Evolutionary conservation across 768 basidiomycete genomes (phyloP).

Genomic region (Clitopilus hobsonii): DNA sequence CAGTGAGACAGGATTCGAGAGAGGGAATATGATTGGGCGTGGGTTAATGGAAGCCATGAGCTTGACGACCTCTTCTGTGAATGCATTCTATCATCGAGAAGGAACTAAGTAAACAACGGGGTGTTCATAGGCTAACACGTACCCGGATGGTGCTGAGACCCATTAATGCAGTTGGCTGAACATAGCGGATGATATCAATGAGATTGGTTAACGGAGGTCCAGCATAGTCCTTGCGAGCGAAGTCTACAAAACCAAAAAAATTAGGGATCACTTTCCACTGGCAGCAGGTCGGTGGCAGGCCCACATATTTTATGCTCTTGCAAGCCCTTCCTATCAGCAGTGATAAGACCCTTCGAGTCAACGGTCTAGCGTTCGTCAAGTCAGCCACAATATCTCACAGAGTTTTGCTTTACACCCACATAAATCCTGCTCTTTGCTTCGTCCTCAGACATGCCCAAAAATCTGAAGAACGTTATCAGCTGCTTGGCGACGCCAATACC

Average conservation of each 20-base stretch:
- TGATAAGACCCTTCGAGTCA: slow-evolving; percentile 75
- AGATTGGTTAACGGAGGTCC: slow-evolving; percentile 58
- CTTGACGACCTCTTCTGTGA: slow-evolving; percentile 57
- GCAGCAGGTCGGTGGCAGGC: slow-evolving; percentile 5
- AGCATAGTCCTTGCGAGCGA: slow-evolving; percentile 67
- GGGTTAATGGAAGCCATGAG: slow-evolving; percentile 61
- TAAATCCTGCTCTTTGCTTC: slow-evolving; percentile 67
- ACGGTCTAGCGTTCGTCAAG: slow-evolving; percentile 43
- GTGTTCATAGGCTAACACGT: slow-evolving; percentile 8
- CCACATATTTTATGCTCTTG: slow-evolving; percentile 75
- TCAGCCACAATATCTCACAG: slow-evolving; percentile 6
- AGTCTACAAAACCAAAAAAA: slow-evolving; percentile 45
- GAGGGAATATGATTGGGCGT: slow-evolving; percentile 78
- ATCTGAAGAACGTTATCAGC: slow-evolving; percentile 74
- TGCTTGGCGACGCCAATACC: slow-evolving; percentile 89
- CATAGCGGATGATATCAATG: slow-evolving; percentile 62
- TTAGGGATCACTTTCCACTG: slow-evolving; percentile 25
- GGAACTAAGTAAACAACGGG: slow-evolving; percentile 9
- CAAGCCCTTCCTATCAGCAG: slow-evolving; percentile 59
- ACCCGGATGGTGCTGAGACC: slow-evolving; percentile 62
- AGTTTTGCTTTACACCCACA: slow-evolving; percentile 29
- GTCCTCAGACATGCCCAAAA: slow-evolving; percentile 58
- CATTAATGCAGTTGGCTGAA: slow-evolving; percentile 74
- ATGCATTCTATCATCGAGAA: slow-evolving; percentile 42
- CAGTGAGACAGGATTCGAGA: slow-evolving; percentile 67